Conservation (phyloP, 306 rosid species). For the Cucurbita maxima region DNA sequence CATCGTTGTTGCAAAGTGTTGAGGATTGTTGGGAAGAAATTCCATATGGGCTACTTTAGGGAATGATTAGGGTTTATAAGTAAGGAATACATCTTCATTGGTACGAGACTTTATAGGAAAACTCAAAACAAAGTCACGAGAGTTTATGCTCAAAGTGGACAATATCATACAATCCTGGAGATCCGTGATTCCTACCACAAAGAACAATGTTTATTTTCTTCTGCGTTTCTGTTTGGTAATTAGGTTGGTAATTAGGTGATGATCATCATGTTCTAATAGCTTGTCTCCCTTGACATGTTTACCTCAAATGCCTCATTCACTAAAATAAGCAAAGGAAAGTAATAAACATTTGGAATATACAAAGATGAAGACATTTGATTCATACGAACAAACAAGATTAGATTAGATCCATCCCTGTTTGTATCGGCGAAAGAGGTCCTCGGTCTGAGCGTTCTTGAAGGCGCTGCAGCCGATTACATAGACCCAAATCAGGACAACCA, state of each 20-base stretch:
- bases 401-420: slow-evolving; percentile 66
- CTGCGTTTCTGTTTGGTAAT: not conserved
- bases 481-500: slow-evolving; percentile 59
- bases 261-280: too few species aligned
- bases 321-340: not conserved
- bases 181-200: too few species aligned
- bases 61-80: too few species aligned
- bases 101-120: too few species aligned
- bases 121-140: too few species aligned
- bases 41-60: too few species aligned
- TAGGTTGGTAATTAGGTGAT: not conserved
- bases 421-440: slow-evolving; percentile 66
- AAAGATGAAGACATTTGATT: not conserved
- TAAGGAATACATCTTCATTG: too few species aligned
- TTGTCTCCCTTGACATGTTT: too few species aligned
- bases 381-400: not conserved
- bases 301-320: too few species aligned
- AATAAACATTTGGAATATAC: not conserved
- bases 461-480: slow-evolving; percentile 84
- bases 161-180: too few species aligned
- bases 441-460: slow-evolving; percentile 81
- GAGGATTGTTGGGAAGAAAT: too few species aligned
- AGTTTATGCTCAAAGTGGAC: too few species aligned
- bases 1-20: not conserved
- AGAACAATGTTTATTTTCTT: not conserved